Base-by-base conservation (phyloP, 352 stramenopile species). In the Phytophthora vignae region DNA sequence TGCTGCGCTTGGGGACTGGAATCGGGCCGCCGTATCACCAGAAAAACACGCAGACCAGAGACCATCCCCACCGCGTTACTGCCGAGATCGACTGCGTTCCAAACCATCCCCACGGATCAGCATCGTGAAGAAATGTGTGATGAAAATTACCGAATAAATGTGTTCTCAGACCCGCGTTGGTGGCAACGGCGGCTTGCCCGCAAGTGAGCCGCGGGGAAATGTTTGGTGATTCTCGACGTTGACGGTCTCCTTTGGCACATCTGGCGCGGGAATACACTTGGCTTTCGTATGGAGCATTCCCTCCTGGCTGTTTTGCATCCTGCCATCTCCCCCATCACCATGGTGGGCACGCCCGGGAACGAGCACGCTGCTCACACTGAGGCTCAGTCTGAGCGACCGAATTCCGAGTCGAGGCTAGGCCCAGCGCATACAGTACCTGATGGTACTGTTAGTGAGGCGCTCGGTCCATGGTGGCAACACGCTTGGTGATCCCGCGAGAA, bases 301-400 rank as follows among this genome's bases (percentile, higher is more conserved):
- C 48, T 31, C 25, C 21, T 56, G 22, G 56, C 52, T 31, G 44
- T 60, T 67, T 67, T 53, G 40, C 52, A 49, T 52, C 27, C n/a
- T 33, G 21, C 44, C 8, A 31, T 14, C 55, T 40, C 58, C 55
- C 58, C 58, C 59, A 74, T 74, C 67, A 74, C 67, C 60, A 65
- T 25, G 44, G 67, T 61, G 42, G 42, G 60, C 60, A 74, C 44
- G 61, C 21, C n/a, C 27, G 63, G 62, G 60, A 42, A 55, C 56
- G 33, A 61, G 31, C 46, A 33, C 3, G 36, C 36, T 44, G 36
- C 36, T 44, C 36, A 44, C 36, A 42, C 22, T 25, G 22, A 25
- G 22, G 22, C 22, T 25, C 22, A 25, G 22, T 25, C 36, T 42
- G 15, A 49, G 42, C 42, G 42, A 12, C 10, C 17, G 11, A 6